Conservation (phyloP, 2,329 filamentous ascomycete species). For the Aureobasidium sp. region DNA sequence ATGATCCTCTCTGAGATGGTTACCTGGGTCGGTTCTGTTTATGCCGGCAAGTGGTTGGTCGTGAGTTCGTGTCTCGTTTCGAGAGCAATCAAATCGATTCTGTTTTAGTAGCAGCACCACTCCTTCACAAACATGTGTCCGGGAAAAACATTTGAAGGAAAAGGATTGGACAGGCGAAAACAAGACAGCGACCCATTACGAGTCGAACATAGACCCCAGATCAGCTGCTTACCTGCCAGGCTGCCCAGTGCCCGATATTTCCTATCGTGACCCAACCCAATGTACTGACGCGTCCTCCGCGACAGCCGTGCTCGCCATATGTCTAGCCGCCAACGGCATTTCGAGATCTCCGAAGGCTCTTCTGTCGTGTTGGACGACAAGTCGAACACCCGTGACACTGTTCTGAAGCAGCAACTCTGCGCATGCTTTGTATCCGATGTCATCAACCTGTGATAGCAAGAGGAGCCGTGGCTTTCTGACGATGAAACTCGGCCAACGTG, state of each 20-base stretch:
- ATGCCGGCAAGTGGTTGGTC: not conserved
- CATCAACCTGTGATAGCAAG: not conserved
- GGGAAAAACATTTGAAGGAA: not conserved
- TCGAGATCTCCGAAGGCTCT: not conserved
- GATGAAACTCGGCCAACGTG: no score
- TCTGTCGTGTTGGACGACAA: not conserved
- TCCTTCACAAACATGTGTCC: not conserved
- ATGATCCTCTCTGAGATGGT: not conserved
- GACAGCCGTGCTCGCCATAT: not conserved
- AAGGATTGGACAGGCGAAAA: not conserved
- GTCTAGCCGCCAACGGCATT: not conserved
- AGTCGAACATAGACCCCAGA: not conserved
- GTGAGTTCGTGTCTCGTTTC: not conserved
- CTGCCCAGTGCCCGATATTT: not conserved
- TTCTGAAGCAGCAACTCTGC: no score
- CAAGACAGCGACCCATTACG: not conserved
- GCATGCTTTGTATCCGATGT: no score
- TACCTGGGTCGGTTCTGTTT: not conserved
- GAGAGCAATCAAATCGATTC: conserved; percentile 6
- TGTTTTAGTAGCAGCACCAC: not conserved
- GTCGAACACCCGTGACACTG: not conserved
- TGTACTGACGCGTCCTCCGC: not conserved
- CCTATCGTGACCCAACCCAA: not conserved
- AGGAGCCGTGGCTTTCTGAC: no score
- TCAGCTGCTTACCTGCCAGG: not conserved